Base-by-base conservation (phyloP, 2,329 filamentous ascomycete species). In the Mollisia scopiformis region DNA sequence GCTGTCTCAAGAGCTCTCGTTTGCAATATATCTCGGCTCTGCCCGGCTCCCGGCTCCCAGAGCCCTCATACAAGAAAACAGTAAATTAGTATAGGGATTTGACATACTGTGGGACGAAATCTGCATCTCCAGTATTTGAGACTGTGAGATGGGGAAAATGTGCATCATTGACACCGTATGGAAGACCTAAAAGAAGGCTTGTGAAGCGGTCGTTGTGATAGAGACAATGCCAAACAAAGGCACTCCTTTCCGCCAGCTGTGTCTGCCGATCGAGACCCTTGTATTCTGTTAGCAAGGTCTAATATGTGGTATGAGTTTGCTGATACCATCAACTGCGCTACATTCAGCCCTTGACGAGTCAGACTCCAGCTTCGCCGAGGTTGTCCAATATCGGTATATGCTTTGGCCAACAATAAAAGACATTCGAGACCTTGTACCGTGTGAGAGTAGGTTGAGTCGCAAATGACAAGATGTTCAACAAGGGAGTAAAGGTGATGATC, bases 181-280 rank as follows among this genome's bases (percentile, higher is more conserved):
- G 78, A 5, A 80, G 71, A 11, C 78, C 78, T 7, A 80, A 75
- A 11, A 80, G 71, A 37, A 80, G 66, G 28, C 77, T 79, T n/a
- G 75, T 64, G 65, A 80, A 77, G 19, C 78, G 75, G 62, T 80
- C 78, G 10, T 73, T 66, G n/a, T 69, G 66, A 55, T 70, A 72
- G 7, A 72, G 47, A 19, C 59, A 25, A 31, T 28, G 57, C 69
- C 39, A 43, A 2, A 43, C 13, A 6, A 43, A 21, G n/a, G 8
- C 16, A 23, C 39, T 43, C 23, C n/a, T 43, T 1, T n/a, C n/a
- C 2, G 21, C n/a, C 8, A 21, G 39, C n/a, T 43, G 39, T 21
- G 21, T n/a, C 16, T 43, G n/a, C 6, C 39, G 39, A 43, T 43
- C 21, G 6, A 43, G n/a, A 21, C 39, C 39, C 39, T 43, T n/a